phyloP scores from a whole-genome alignment of 2,329 filamentous ascomycete genomes.

The Fusarium pilosicola region DNA sequence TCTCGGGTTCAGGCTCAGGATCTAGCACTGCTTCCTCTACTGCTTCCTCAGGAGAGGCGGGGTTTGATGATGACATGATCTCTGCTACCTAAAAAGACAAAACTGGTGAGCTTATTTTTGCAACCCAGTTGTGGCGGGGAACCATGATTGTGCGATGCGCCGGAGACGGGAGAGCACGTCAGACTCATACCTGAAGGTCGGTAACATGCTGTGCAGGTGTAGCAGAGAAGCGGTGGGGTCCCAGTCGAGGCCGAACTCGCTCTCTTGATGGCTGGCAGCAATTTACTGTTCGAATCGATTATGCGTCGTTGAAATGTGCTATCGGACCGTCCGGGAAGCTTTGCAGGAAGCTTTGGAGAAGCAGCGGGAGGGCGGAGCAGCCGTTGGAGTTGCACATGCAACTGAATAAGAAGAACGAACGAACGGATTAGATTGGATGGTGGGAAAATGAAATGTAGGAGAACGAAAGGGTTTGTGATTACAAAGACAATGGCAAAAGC shows the following conservation, averaged over 20 bases:
- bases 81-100: constrained; percentile 33
- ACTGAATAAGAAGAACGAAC: constrained; percentile 6
- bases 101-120: constrained; percentile 27
- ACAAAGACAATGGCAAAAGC: constrained; percentile 5
- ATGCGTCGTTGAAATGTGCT: not conserved
- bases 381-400: constrained; percentile 35
- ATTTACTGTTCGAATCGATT: not conserved
- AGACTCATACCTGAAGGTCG: constrained; percentile 38
- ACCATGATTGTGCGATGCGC: not conserved
- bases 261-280: constrained; percentile 2
- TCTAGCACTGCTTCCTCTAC: constrained; percentile 39
- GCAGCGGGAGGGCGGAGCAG: constrained; percentile 20
- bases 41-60: constrained; percentile 40
- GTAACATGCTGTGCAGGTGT: constrained; percentile 44
- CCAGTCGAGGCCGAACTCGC: constrained; percentile 3
- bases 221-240: constrained; percentile 16
- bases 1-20: constrained; percentile 16
- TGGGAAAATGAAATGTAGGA: not conserved
- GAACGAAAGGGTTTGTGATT: constrained; percentile 2
- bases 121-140: not conserved
- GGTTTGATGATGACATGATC: constrained; percentile 44
- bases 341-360: constrained; percentile 24
- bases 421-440: not conserved
- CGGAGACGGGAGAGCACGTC: not conserved
- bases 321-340: constrained; percentile 21